phyloP scores from a whole-genome alignment of 305 asterid genomes.

The Fraxinus greggii region DNA sequence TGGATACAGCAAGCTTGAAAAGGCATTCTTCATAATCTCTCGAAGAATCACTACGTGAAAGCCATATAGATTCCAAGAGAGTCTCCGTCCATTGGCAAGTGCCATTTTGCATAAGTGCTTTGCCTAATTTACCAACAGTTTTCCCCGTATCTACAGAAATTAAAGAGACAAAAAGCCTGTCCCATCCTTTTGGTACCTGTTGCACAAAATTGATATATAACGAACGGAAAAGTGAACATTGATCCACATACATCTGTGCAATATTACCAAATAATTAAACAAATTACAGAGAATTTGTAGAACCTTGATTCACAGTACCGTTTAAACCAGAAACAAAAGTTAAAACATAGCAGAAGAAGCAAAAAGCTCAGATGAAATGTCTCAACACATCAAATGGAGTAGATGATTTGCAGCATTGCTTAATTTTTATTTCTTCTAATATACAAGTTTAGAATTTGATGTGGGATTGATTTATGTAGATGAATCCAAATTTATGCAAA shows the following conservation, averaged over 20 bases:
- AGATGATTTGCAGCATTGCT: not conserved
- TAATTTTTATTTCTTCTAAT: not conserved
- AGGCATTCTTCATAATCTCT: conserved; percentile 60
- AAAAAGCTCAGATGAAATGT: not conserved
- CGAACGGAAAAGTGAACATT: not conserved
- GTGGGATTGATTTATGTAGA: not conserved
- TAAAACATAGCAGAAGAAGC: not conserved
- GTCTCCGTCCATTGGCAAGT: conserved; percentile 81
- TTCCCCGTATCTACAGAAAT: conserved; percentile 71
- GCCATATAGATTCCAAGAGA: conserved; percentile 61
- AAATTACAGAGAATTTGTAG: not conserved
- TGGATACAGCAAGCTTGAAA: conserved; percentile 66
- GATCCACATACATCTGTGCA: not conserved
- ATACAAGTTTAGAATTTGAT: not conserved
- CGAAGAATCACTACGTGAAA: conserved; percentile 53
- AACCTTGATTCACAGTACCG: not conserved
- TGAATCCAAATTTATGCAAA: not conserved
- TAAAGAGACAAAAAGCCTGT: conserved; percentile 60
- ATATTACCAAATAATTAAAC: not conserved
- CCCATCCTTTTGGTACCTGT: conserved; percentile 98
- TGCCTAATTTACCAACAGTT: conserved; percentile 60
- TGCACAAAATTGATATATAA: not conserved
- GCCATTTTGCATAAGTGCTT: conserved; percentile 69
- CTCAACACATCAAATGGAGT: not conserved
- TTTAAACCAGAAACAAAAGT: not conserved